phyloP scores from a whole-genome alignment of 202 grass and related monocot species.

The Carex sylvatica region DNA sequence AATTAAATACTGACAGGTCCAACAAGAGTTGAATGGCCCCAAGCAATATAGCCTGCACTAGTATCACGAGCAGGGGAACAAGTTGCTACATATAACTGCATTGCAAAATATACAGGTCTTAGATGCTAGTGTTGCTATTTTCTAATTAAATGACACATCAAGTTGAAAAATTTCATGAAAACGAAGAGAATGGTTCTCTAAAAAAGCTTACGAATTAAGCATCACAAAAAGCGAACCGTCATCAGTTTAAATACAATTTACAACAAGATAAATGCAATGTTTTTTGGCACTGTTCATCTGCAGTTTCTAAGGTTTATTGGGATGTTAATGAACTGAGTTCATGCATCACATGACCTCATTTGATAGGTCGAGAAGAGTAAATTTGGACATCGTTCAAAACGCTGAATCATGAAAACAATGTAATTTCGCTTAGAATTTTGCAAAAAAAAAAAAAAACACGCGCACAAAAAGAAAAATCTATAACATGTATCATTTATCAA shows the following conservation, averaged over 20 bases:
- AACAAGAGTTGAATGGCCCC: slow-evolving; percentile 95
- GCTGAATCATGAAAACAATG: neutral
- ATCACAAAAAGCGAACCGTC: neutral
- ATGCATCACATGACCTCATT: neutral
- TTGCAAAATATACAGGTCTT: neutral
- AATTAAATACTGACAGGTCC: slow-evolving; percentile 68
- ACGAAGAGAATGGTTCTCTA: neutral
- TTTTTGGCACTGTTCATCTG: neutral
- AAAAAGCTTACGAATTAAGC: neutral
- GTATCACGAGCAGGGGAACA: slow-evolving; percentile 78
- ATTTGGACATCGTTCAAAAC: neutral
- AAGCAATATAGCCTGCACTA: slow-evolving; percentile 71
- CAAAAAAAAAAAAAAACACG: neutral
- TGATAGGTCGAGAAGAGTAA: neutral
- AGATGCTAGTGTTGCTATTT: neutral
- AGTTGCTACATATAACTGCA: slow-evolving; percentile 87
- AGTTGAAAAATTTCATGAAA: neutral
- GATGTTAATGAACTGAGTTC: neutral
- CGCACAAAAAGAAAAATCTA: too few species aligned
- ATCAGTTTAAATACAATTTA: neutral
- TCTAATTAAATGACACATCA: neutral
- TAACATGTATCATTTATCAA: neutral
- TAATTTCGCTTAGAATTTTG: neutral
- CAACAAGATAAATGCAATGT: neutral
- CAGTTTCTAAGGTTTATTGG: neutral